Base-by-base conservation (phyloP, 2,329 filamentous ascomycete genomes). In the Monilinia aucupariae region DNA sequence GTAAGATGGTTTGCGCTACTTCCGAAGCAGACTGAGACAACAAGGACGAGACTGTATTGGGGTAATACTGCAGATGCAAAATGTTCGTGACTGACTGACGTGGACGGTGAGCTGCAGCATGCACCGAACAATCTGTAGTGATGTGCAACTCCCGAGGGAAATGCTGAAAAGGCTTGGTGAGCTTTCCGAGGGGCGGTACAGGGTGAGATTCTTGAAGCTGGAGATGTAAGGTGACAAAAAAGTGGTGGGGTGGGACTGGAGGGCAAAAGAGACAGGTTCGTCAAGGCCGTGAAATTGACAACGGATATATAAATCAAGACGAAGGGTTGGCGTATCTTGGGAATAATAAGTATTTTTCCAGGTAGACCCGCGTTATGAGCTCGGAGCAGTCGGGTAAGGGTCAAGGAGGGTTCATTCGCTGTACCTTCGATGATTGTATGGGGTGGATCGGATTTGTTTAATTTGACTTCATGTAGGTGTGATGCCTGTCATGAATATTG, bases 31-130 rank as follows among this genome's bases (percentile, higher is more conserved):
- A 58, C 64, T 60, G 64, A 68, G 68, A 67, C 64, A 68, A 65
- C 63, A 66, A 59, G 66, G 67, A 64, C 63, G 67, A 70, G 64
- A 64, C 34, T 64, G 64, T 65, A 67, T 55, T 67, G 66, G 69
- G 69, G 70, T 72, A 68, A 70, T 69, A 73, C 71, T 54, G 68
- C 70, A 72, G 70, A 61, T 65, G 62, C 64, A 59, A 56, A 68
- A 67, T 65, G 63, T 67, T 70, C 63, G 69, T 68, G 69, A 68
- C 59, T 51, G 63, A 65, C 63, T 69, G 66, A 71, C 66, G 66
- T 69, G 67, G 64, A 68, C 65, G 64, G 64, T 66, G 66, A 68
- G 63, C 65, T 68, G 67, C 68, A 69, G 67, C 62, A 64, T 61
- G 60, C 54, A 64, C 63, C 65, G 61, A 65, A 48, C 34, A 49